phyloP scores from a whole-genome alignment of 2,329 filamentous ascomycete species.

The Canariomyces notabilis region DNA sequence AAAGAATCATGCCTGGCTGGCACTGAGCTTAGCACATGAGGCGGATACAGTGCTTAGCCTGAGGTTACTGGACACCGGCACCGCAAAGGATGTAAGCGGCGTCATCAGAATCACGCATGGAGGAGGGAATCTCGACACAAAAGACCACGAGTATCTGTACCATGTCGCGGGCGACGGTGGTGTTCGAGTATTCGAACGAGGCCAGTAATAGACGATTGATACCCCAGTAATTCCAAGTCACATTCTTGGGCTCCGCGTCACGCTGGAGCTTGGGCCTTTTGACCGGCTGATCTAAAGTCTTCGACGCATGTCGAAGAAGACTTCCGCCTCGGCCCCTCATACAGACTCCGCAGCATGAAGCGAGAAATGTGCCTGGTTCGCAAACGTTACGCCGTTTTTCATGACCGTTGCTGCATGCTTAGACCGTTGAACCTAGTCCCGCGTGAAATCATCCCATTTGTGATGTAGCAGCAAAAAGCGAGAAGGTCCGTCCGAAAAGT shows the following conservation, averaged over 20 bases:
- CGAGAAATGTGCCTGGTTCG: constrained; percentile 17
- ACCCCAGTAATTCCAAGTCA: constrained; percentile 19
- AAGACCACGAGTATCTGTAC: constrained; percentile 73
- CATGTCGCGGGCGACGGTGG: constrained; percentile 72
- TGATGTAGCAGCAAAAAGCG: constrained; percentile 25
- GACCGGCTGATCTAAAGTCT: background rate
- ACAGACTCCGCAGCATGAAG: constrained; percentile 12
- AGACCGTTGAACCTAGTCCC: constrained; percentile 25
- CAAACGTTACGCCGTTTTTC: constrained; percentile 26
- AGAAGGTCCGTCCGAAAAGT: constrained; percentile 23
- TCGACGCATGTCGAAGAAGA: constrained; percentile 1
- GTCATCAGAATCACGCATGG: constrained; percentile 71
- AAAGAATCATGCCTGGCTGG: constrained; percentile 63
- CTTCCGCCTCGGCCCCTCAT: constrained; percentile 1
- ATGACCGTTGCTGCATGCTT: constrained; percentile 25
- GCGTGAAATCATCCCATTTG: constrained; percentile 27
- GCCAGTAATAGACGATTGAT: constrained; percentile 43
- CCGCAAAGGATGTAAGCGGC: constrained; percentile 86
- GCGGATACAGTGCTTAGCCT: constrained; percentile 68
- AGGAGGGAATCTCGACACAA: constrained; percentile 30
- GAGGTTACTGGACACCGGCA: constrained; percentile 75
- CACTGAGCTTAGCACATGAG: constrained; percentile 67
- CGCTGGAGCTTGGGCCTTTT: no score
- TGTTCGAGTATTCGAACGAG: constrained; percentile 80
- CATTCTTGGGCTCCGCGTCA: no score